Evolutionary conservation across 371 early-diverging fungal species (phyloP), one percentile per base, ranked within the genome.

Genomic region (Apophysomyces sp.): DNA sequence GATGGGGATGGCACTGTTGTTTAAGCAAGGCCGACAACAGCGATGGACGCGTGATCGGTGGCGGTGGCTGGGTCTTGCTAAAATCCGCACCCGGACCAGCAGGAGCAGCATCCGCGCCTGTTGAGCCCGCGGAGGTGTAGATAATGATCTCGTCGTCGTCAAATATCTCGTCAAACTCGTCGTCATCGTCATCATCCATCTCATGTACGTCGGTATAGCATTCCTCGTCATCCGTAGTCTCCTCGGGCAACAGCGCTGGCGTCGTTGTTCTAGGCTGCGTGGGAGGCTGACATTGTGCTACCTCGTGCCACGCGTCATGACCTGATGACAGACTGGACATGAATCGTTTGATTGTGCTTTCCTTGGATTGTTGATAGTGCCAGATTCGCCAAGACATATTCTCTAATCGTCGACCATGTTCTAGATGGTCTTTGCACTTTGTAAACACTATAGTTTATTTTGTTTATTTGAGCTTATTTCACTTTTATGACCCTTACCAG

Each of bases 251-350:
- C 28, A 41, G 16, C 26, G 40, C 26, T 61, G 37, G 41, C 16
- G 40, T 53, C 54, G 54, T 53, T 61, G 53, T 34, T 26, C 24
- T 32, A 61, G 41, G 28, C 53, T 54, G 55, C 55, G 55, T 32
- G 55, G 55, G 36, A 54, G 32, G 55, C 32, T 34, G 55, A 54
- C 55, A 32, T 54, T 66, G 40, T 31, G 53, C 36, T 44, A 58
- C 56, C 59, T 67, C 63, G 68, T 67, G 60, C 65, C 65, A 65
- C 37, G 58, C 65, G 57, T 53, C 63, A 40, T 67, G 60, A 31
- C 57, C 68, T 56, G 68, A 58, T 63, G 68, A 67, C 55, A 67
- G 54, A 18, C 60, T 52, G 28, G 52, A 60, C 53, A 67, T 57
- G 56, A 60, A 60, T 21, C 61, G 68, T 28, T 32, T 31, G 51